A percentile compares a stretch with the other conserved stretches of the same genome.
Conservation (phyloP, 768 basidiomycete species). For the Lentinula sp. region DNA sequence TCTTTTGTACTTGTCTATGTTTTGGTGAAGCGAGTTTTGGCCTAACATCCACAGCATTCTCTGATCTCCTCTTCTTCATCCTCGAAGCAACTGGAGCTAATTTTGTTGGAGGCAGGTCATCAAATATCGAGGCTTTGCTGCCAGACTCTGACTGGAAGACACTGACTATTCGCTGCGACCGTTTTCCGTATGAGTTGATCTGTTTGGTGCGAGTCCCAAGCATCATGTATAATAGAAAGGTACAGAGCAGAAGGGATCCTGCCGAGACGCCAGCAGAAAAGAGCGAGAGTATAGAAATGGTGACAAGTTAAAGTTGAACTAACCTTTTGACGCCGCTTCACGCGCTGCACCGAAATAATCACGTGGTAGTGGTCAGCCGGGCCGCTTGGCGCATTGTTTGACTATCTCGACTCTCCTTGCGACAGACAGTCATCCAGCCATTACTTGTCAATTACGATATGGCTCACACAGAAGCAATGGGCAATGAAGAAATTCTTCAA, state of each 20-base stretch:
- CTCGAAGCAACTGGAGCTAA: conserved; percentile 32
- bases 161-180: conserved; percentile 54
- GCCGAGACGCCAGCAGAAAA: conserved; percentile 1
- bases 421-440: too few relatives aligned
- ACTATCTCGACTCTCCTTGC: too few relatives aligned
- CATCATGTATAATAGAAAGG: conserved; percentile 27
- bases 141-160: conserved; percentile 28
- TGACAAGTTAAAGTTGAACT: neutral
- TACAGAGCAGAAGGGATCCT: conserved; percentile 1
- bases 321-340: neutral
- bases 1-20: conserved; percentile 22
- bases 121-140: conserved; percentile 29
- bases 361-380: too few relatives aligned
- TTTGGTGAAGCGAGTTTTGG: conserved; percentile 28
- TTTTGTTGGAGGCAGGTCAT: conserved; percentile 33
- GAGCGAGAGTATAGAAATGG: conserved; percentile 12
- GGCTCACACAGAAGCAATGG: too few relatives aligned
- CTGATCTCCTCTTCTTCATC: conserved; percentile 36
- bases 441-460: too few relatives aligned
- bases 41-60: conserved; percentile 29
- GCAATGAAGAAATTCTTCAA: too few relatives aligned
- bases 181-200: conserved; percentile 60
- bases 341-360: too few relatives aligned
- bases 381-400: too few relatives aligned
- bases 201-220: conserved; percentile 59